Percentiles rank a stretch among this genome's conserved stretches.
These are phyloP conservation scores for Aspergillus glaucus DNA, from an alignment of 2,329 filamentous ascomycete genomes.

Conservation along the genomic window DNA sequence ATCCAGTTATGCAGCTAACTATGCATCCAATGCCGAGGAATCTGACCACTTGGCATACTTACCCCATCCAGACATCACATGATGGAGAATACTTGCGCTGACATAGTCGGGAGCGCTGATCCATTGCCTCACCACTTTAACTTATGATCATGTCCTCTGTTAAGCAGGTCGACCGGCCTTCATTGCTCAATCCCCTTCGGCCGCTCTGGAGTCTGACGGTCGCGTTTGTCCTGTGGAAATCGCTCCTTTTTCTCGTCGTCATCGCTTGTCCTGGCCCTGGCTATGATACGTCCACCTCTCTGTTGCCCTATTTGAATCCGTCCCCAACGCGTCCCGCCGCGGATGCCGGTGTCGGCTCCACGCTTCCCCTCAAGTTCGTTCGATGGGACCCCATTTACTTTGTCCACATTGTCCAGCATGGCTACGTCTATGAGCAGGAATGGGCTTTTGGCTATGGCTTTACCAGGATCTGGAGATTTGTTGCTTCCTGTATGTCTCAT, in stretches of 20 bases:
- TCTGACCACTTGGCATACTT: background rate
- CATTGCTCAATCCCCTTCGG: constrained; percentile 19
- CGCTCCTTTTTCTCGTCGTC: constrained; percentile 45
- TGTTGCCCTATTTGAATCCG: constrained; percentile 34
- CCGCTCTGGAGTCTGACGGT: constrained; percentile 29
- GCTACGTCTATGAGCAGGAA: constrained; percentile 57
- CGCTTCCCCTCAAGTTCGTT: constrained; percentile 41
- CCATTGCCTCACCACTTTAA: too few relatives aligned
- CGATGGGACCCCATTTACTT: constrained; percentile 62
- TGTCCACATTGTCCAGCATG: constrained; percentile 46
- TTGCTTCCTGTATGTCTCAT: constrained; percentile 27
- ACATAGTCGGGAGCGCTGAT: too few relatives aligned
- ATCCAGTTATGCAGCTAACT: background rate
- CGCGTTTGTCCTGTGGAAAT: constrained; percentile 52
- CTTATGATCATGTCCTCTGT: background rate
- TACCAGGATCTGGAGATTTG: constrained; percentile 37
- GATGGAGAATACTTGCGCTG: too few relatives aligned
- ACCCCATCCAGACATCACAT: too few relatives aligned
- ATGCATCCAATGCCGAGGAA: background rate
- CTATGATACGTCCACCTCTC: constrained; percentile 57
- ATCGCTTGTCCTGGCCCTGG: constrained; percentile 50
- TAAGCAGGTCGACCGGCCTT: constrained; percentile 3
- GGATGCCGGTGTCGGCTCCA: background rate
- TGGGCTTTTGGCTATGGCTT: constrained; percentile 60
- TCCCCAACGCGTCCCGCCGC: background rate